phyloP scores from a whole-genome alignment of 345 rosid genomes.

The Acer yangbiense region DNA sequence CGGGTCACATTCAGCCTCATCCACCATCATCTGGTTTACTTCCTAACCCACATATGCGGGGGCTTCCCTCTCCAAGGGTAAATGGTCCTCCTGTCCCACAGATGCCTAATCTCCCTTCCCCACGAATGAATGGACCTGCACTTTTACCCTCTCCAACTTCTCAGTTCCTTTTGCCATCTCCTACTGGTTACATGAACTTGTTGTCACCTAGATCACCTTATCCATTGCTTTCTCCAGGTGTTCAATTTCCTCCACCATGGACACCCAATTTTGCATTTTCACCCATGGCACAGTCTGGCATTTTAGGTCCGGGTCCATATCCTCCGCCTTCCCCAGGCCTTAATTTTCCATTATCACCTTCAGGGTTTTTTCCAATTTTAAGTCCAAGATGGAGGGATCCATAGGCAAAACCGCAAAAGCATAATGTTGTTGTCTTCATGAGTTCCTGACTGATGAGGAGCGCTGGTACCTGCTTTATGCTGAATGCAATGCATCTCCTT shows the following conservation, averaged over 20 bases:
- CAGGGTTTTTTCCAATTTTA: slow-evolving; percentile 63
- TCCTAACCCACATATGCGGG: slow-evolving; percentile 47
- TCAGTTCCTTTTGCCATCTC: slow-evolving; percentile 78
- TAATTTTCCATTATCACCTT: slow-evolving; percentile 69
- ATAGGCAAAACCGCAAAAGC: slow-evolving; percentile 26
- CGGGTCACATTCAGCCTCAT: slow-evolving; percentile 38
- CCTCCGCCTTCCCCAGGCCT: slow-evolving; percentile 80
- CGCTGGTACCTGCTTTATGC: slow-evolving; percentile 19
- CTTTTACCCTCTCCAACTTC: slow-evolving; percentile 80
- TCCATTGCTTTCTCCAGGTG: slow-evolving; percentile 73
- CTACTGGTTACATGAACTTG: slow-evolving; percentile 57
- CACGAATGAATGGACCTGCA: slow-evolving; percentile 58
- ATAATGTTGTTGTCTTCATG: slow-evolving; percentile 12
- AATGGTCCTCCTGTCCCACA: slow-evolving; percentile 61
- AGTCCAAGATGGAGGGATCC: slow-evolving; percentile 87
- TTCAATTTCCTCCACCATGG: slow-evolving; percentile 75
- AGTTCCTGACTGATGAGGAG: slow-evolving; percentile 22
- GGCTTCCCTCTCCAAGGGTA: slow-evolving; percentile 51
- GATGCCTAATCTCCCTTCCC: slow-evolving; percentile 55
- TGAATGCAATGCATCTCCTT: slow-evolving; percentile 9
- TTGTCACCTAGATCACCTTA: slow-evolving; percentile 76
- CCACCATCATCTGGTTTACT: slow-evolving; percentile 51
- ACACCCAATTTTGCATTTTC: slow-evolving; percentile 79
- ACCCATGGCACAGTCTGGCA: slow-evolving; percentile 65
- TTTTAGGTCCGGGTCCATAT: slow-evolving; percentile 71